These are phyloP conservation scores for Periconia macrospinosa DNA, from an alignment of 2,329 filamentous ascomycete genomes.

Conservation along the genomic window DNA sequence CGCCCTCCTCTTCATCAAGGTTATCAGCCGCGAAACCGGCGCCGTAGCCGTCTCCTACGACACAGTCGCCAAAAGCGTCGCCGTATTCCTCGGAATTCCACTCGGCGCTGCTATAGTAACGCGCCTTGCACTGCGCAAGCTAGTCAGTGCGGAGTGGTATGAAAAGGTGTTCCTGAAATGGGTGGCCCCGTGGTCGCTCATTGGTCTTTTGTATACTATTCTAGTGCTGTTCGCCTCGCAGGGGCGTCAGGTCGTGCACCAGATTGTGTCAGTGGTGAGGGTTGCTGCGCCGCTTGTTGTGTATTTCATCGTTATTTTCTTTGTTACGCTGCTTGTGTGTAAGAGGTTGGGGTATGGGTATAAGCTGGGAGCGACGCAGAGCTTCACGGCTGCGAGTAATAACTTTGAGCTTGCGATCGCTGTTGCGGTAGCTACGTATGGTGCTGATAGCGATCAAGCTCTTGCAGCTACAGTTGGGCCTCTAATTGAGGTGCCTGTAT, in stretches of 20 bases:
- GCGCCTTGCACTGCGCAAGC: constrained; percentile 60
- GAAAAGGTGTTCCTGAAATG: constrained; percentile 65
- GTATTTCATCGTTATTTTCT: constrained; percentile 75
- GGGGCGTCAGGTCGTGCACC: constrained; percentile 72
- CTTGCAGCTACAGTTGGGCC: constrained; percentile 83
- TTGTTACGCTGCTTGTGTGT: constrained; percentile 62
- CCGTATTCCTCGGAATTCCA: constrained; percentile 74
- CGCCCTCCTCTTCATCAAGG: constrained; percentile 54
- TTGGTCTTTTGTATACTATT: constrained; percentile 82
- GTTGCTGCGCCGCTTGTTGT: constrained; percentile 76
- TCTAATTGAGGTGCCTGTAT: constrained; percentile 81
- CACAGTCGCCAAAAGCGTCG: constrained; percentile 72
- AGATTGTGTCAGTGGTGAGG: constrained; percentile 76
- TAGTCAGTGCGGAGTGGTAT: constrained; percentile 62
- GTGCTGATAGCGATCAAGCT: constrained; percentile 73
- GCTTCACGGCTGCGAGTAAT: constrained; percentile 83
- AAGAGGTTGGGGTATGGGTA: constrained; percentile 68
- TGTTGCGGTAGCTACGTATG: constrained; percentile 76
- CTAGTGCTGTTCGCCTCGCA: constrained; percentile 79
- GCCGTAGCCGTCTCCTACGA: constrained; percentile 56
- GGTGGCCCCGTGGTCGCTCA: constrained; percentile 70
- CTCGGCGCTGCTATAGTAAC: constrained; percentile 74
- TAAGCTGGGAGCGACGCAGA: constrained; percentile 68
- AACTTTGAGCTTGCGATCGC: constrained; percentile 88
- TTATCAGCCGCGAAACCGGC: constrained; percentile 58